Evolutionary conservation across 2,329 filamentous ascomycete genomes (phyloP), one percentile per base, ranked within the genome.

Genomic region (Exophiala sideris): DNA sequence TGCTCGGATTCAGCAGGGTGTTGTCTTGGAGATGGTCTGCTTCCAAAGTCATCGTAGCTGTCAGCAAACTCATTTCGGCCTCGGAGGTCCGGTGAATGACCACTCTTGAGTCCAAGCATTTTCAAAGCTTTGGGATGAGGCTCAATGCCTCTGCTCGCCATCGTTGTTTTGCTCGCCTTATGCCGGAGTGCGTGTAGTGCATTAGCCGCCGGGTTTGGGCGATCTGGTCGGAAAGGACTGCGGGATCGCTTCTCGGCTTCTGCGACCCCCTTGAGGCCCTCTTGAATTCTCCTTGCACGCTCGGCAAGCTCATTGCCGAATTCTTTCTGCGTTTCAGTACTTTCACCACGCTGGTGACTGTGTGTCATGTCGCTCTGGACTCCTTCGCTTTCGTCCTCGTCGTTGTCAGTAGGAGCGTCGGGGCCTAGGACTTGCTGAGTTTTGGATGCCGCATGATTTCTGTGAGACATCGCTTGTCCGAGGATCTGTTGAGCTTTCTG

Each of bases 281-380:
- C 76, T 59, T 77, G 74, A 42, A 79, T 75, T 51, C 68, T 73
- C 47, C 70, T 68, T 48, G 75, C 70, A 48, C 76, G 68, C 62
- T 77, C 73, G 1, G 76, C 76, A 12, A 79, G 66, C 57, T 78
- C 76, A 34, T 71, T 71, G 7, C 70, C 75, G 52, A 79, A 76
- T 56, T 79, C 76, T 49, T 68, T 69, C 60, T 77, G 71, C 2
- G 76, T 78, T 56, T 78, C 76, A 1, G 73, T 74, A 57, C 76
- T 79, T 11, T 67, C 72, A 14, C 68, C 69, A 24, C 75, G 71
- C 21, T 70, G 67, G 52, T 77, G 75, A 21, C 67, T 67, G n/a
- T 62, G 54, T 29, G 67, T 59, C 10, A 78, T 60, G 50, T 81
- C 79, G 5, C 76, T 70, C 57, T 80, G 75, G 48, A 52, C 55